Evolutionary conservation across 257 asterid genomes (phyloP), one percentile per base, ranked within the genome.

Genomic region (Paraleonurus japonicus): DNA sequence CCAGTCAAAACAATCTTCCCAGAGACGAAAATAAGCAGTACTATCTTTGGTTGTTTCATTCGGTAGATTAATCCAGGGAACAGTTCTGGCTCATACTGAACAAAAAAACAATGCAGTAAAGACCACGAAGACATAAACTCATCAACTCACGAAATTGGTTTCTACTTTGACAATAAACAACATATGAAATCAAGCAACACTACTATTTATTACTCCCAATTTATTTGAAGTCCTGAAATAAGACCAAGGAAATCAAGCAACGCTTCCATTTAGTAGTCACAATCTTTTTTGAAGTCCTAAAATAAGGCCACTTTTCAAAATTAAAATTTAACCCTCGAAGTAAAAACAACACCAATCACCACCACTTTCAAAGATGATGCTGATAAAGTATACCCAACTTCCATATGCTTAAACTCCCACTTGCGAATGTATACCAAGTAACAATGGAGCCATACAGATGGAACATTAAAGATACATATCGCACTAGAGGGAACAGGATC

Each of bases 1-100:
- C 98, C 98, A 3, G 98, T 92, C 58, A 90, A 89, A 63, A 92
- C 98, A 79, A 92, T 92, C 80, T 92, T 92, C 76, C 97, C 98
- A 28, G 98, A 92, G 17, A 92, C 98, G 63, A 92, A 92, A 23
- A 92, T 92, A 59, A 90, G 98, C 76, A 92, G 87, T 75, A 92
- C 98, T 70, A 92, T 92, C 78, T 92, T 92, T 4, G 98, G 98
- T 65, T 92, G 96, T 74, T 90, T 90, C 98, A 92, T 92, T 68
- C 97, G 87, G 78, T 92, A 92, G 75, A 90, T 88, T 77, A 92
- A 61, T 69, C 97, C 98, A 70, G 97, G 98, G 78, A 92, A 92
- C 55, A 90, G 82, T 82, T 92, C 98, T 41, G 98, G 98, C 74
- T 92, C 98, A 70, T 92, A 92, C 98, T 92, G 86, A 70, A 71